These are phyloP conservation scores for Trichophaea hybrida DNA, from an alignment of 2,329 filamentous ascomycete species.

Conservation along the genomic window DNA sequence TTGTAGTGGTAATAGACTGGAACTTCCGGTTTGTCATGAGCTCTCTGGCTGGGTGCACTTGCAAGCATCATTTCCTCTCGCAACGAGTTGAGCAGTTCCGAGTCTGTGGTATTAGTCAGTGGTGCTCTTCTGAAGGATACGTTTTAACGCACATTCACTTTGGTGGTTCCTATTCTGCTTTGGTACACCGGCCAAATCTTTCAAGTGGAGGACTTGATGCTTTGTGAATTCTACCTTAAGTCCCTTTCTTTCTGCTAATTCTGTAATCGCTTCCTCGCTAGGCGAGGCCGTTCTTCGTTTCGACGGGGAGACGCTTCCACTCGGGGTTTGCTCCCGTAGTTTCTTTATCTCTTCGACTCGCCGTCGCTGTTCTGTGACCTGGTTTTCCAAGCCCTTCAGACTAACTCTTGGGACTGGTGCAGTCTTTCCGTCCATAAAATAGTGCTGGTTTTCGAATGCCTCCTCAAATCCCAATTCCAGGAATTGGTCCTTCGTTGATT, in stretches of 20 bases:
- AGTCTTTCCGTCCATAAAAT: slow-evolving; percentile 20
- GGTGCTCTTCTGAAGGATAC: neutral
- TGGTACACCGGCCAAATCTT: slow-evolving; percentile 5
- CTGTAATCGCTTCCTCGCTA: neutral
- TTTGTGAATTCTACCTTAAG: slow-evolving; percentile 15
- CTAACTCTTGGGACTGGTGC: slow-evolving; percentile 7
- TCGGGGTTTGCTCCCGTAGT: slow-evolving; percentile 10
- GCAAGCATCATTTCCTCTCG: slow-evolving; percentile 13
- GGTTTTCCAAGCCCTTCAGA: slow-evolving; percentile 23
- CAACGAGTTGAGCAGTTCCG: slow-evolving; percentile 17
- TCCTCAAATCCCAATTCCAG: slow-evolving; percentile 24
- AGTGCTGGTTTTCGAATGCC: slow-evolving; percentile 22
- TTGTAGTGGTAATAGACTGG: neutral
- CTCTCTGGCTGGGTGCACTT: neutral
- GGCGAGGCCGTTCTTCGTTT: neutral
- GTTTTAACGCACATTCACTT: slow-evolving; percentile 1
- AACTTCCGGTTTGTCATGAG: neutral
- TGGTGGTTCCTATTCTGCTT: neutral
- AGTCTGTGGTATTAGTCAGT: slow-evolving; percentile 2
- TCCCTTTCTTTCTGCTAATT: neutral
- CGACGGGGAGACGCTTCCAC: neutral
- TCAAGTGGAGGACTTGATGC: slow-evolving; percentile 9
- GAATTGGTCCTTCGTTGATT: slow-evolving; percentile 21
- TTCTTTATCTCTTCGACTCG: slow-evolving; percentile 16
- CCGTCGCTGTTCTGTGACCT: slow-evolving; percentile 22